Evolutionary conservation across 73 alveolate genomes (phyloP).

Genomic region (Symbiodinium pilosum): DNA sequence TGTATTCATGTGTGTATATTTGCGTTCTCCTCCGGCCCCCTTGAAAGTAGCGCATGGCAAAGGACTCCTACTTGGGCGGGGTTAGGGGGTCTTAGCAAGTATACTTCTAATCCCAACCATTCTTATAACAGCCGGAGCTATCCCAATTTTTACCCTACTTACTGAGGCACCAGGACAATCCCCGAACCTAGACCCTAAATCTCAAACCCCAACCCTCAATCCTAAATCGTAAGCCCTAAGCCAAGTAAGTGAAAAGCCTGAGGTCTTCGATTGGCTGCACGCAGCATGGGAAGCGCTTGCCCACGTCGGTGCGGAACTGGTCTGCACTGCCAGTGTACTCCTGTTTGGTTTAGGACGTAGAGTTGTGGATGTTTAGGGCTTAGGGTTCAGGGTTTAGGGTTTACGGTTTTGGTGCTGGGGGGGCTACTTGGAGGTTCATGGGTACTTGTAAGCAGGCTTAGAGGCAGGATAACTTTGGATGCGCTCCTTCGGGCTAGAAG

Average conservation of each 20-base stretch:
- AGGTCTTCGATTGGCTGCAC: constrained; percentile 48
- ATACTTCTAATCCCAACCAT: background rate
- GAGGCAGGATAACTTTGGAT: too few relatives aligned
- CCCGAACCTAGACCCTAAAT: background rate
- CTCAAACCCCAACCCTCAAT: background rate
- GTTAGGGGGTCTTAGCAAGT: too few relatives aligned
- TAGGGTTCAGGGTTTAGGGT: background rate
- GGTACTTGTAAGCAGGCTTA: too few relatives aligned
- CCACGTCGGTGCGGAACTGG: constrained; percentile 46
- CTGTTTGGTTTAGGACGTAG: background rate
- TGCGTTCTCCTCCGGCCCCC: too few relatives aligned
- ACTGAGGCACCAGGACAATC: background rate
- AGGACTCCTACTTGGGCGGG: too few relatives aligned
- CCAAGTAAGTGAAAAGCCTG: too few relatives aligned
- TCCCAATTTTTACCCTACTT: background rate
- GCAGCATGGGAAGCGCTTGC: constrained; percentile 92
- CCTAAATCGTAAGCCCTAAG: too few relatives aligned
- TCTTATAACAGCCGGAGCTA: background rate
- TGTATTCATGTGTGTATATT: too few relatives aligned
- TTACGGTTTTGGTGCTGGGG: background rate
- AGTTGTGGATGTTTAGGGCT: background rate
- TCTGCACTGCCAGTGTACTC: background rate
- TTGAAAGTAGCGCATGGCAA: too few relatives aligned
- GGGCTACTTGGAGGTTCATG: background rate
- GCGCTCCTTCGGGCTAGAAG: too few relatives aligned